Evolutionary conservation across 345 rosid genomes (phyloP).

Genomic region (Corchorus olitorius): DNA sequence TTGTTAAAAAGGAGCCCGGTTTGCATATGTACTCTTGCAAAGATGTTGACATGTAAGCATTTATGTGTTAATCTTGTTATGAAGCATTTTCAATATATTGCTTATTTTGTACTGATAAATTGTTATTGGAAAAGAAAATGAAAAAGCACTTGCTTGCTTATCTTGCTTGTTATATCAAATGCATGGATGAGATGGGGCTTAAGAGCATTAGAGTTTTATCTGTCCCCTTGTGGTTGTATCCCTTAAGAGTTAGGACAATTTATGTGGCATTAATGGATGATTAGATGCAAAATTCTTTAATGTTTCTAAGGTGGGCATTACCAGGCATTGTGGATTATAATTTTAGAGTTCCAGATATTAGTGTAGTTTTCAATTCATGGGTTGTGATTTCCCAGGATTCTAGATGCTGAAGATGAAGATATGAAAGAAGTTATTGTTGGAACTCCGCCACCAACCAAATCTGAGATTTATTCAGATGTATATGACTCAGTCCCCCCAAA

Average conservation of each 20-base stretch:
- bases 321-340: not conserved
- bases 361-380: not conserved
- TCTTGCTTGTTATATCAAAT: conserved; percentile 2
- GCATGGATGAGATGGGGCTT: not conserved
- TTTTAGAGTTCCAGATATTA: not conserved
- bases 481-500: conserved; percentile 41
- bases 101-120: not conserved
- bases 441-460: conserved; percentile 70
- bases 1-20: conserved; percentile 61
- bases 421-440: conserved; percentile 45
- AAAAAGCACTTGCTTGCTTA: not conserved
- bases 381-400: conserved; percentile 47
- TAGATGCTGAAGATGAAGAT: conserved; percentile 61
- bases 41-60: conserved; percentile 87
- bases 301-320: not conserved
- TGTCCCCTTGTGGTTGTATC: not conserved
- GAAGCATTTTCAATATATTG: not conserved
- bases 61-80: conserved; percentile 10
- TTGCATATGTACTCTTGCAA: conserved; percentile 76
- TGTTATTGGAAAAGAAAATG: not conserved
- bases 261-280: not conserved
- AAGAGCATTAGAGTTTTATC: not conserved
- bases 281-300: not conserved
- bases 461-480: conserved; percentile 41
- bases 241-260: not conserved